phyloP scores from a whole-genome alignment of 2,329 filamentous ascomycete species.

The Penicillium frequentans region DNA sequence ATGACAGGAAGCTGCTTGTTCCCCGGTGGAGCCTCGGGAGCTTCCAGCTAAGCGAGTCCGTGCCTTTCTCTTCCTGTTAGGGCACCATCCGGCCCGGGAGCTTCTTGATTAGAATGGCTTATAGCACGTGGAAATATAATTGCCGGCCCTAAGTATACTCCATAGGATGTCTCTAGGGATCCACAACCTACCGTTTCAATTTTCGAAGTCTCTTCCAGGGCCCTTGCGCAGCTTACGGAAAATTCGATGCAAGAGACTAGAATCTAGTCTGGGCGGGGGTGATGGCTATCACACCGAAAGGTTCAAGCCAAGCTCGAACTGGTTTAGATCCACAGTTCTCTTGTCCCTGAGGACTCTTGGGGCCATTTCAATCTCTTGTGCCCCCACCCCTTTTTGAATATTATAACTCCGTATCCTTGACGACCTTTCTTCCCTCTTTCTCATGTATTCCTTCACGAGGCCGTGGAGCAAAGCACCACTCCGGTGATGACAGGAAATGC shows the following conservation, averaged over 20 bases:
- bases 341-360: not conserved
- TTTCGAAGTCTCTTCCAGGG: not conserved
- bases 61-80: not conserved
- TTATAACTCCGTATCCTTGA: not conserved
- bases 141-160: not conserved
- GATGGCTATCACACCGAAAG: not conserved
- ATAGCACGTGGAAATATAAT: constrained; percentile 6
- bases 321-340: constrained; percentile 1
- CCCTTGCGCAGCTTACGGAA: not conserved
- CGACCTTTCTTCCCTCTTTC: not conserved
- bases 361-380: not conserved
- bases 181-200: not conserved
- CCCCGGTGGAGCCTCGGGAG: constrained; percentile 8
- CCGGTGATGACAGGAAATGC: not conserved
- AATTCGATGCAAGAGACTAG: not conserved
- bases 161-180: not conserved
- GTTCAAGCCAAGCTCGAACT: constrained; percentile 11
- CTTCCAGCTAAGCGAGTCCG: constrained; percentile 9
- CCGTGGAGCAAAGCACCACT: not conserved
- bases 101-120: not conserved
- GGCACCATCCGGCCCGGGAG: not conserved
- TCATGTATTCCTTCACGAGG: not conserved
- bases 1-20: constrained; percentile 16
- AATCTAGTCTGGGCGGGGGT: not conserved
- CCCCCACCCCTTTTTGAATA: not conserved